phyloP scores from a whole-genome alignment of 345 rosid genomes.

The Rubroshorea leprosula region DNA sequence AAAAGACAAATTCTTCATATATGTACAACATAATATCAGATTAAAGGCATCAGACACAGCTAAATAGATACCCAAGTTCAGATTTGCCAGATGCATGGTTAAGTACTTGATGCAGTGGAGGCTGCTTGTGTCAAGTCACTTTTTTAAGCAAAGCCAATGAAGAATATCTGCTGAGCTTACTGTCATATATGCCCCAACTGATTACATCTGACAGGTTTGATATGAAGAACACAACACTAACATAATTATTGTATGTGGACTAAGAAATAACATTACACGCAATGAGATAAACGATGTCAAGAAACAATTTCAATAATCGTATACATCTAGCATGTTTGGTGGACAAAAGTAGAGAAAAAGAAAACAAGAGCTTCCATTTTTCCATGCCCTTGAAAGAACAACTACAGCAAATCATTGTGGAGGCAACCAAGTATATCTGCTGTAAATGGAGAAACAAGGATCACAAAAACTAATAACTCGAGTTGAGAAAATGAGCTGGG shows the following conservation, averaged over 20 bases:
- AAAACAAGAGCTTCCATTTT: too few relatives aligned
- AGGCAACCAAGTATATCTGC: too few relatives aligned
- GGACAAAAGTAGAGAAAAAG: too few relatives aligned
- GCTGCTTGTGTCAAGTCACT: not conserved
- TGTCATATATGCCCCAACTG: not conserved
- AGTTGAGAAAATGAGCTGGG: too few relatives aligned
- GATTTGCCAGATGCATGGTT: not conserved
- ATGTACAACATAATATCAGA: not conserved
- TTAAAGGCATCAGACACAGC: not conserved
- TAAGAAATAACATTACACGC: not conserved
- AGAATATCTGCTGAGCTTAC: not conserved
- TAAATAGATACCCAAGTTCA: not conserved
- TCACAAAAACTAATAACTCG: too few relatives aligned
- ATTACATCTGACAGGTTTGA: not conserved
- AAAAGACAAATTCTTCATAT: not conserved
- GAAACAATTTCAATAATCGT: not conserved
- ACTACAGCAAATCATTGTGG: too few relatives aligned
- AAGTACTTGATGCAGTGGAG: not conserved
- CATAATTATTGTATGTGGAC: not conserved
- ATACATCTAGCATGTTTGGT: too few relatives aligned
- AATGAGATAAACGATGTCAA: not conserved
- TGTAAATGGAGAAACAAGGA: not conserved
- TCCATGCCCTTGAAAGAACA: too few relatives aligned
- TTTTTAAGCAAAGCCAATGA: conserved; percentile 4
- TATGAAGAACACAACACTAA: too few relatives aligned